Evolutionary conservation across 1,139 yeast genomes (phyloP).

Genomic region (Suhomyces panamericanus): DNA sequence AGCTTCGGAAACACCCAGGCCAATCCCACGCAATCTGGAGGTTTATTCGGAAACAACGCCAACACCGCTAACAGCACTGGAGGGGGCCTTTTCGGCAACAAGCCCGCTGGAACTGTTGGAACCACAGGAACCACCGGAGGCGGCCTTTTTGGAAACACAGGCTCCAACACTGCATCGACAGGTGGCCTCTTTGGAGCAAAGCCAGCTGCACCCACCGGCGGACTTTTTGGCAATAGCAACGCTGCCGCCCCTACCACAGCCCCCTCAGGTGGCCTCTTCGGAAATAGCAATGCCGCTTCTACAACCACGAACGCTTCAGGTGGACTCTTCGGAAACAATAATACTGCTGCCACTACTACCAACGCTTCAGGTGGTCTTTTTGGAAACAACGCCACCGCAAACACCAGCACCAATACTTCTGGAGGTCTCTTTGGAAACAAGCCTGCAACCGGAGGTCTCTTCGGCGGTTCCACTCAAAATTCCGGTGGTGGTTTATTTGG

Average conservation of each 20-base stretch:
- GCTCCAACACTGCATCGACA: background rate
- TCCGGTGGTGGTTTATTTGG: constrained; percentile 14
- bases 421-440: constrained; percentile 15
- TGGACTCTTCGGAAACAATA: constrained; percentile 16
- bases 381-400: constrained; percentile 13
- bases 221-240: constrained; percentile 3
- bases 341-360: constrained; percentile 1
- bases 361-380: constrained; percentile 12
- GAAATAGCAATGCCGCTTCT: constrained; percentile 11
- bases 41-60: background rate
- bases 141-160: constrained; percentile 1
- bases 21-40: background rate
- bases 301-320: constrained; percentile 11
- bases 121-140: background rate
- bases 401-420: constrained; percentile 5
- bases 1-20: background rate
- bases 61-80: background rate
- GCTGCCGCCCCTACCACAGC: constrained; percentile 4
- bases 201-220: constrained; percentile 10
- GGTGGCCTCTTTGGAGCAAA: constrained; percentile 17
- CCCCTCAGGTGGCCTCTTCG: constrained; percentile 14
- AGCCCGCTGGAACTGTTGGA: constrained; percentile 9
- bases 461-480: constrained; percentile 15
- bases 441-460: constrained; percentile 12
- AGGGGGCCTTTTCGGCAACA: constrained; percentile 17